Conservation (phyloP, 176 grass and related monocot genomes). For the Saccharum spontaneum region DNA sequence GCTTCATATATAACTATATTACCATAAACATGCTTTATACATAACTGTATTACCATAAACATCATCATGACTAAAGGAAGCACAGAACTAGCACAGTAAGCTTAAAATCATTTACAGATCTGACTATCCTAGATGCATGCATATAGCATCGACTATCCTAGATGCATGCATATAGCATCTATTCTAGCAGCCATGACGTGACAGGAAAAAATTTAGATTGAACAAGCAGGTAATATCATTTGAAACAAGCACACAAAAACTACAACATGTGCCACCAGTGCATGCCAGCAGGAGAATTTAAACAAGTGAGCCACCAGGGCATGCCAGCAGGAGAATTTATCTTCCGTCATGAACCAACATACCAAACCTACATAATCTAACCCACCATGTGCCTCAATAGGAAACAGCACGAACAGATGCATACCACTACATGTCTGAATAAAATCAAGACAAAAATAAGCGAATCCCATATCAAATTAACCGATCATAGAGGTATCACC, state of each 20-base stretch:
- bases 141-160: neutral
- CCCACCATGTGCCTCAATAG: neutral
- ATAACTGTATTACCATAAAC: neutral
- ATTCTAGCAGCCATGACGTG: neutral
- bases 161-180: neutral
- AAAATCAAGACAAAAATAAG: neutral
- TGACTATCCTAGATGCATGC: neutral
- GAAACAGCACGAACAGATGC: neutral
- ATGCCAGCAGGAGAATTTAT: neutral
- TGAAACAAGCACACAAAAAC: neutral
- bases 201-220: neutral
- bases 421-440: neutral
- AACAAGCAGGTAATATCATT: neutral
- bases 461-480: neutral
- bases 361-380: neutral
- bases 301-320: too few species aligned
- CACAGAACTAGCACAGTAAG: neutral
- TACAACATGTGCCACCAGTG: neutral
- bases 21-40: neutral
- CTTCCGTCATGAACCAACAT: neutral
- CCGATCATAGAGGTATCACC: neutral
- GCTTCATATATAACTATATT: neutral
- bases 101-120: neutral
- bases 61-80: neutral
- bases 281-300: neutral